Evolutionary conservation across 805 yeast genomes (phyloP).

Genomic region (Saccharomycopsis olivae): DNA sequence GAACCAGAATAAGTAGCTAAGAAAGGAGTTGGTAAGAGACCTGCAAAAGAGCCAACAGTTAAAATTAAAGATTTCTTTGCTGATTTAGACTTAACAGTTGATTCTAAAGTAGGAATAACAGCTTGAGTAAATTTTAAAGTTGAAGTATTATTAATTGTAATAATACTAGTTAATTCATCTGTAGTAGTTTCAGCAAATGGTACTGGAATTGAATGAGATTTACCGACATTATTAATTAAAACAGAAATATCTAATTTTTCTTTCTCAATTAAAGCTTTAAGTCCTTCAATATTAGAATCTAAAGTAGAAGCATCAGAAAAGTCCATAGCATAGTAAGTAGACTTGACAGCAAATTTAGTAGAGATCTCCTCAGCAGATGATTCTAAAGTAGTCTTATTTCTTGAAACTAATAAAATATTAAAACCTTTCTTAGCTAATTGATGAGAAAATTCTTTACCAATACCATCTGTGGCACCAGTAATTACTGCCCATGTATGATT

Average conservation of each 20-base stretch:
- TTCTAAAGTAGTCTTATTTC: conserved; percentile 72
- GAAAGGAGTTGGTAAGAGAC: too few species aligned
- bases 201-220: conserved; percentile 89
- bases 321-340: conserved; percentile 67
- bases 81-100: conserved; percentile 33
- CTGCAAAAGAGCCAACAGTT: too few species aligned
- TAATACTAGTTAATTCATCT: conserved; percentile 65
- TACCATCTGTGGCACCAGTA: conserved; percentile 96
- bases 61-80: conserved; percentile 61
- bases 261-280: conserved; percentile 19
- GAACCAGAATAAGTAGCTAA: too few species aligned
- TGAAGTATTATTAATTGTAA: conserved; percentile 76
- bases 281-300: conserved; percentile 4
- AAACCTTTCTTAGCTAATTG: conserved; percentile 84
- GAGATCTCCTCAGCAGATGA: conserved; percentile 52
- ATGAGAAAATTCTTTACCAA: conserved; percentile 82
- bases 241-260: conserved; percentile 54
- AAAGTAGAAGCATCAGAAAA: conserved; percentile 32
- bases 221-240: conserved; percentile 88
- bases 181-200: conserved; percentile 76
- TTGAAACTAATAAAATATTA: conserved; percentile 72
- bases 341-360: conserved; percentile 46
- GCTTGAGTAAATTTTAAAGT: conserved; percentile 76
- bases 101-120: conserved; percentile 60
- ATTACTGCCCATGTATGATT: conserved; percentile 82